phyloP scores from a whole-genome alignment of 73 alveolate genomes.

The Tetrahymena malaccensis region DNA sequence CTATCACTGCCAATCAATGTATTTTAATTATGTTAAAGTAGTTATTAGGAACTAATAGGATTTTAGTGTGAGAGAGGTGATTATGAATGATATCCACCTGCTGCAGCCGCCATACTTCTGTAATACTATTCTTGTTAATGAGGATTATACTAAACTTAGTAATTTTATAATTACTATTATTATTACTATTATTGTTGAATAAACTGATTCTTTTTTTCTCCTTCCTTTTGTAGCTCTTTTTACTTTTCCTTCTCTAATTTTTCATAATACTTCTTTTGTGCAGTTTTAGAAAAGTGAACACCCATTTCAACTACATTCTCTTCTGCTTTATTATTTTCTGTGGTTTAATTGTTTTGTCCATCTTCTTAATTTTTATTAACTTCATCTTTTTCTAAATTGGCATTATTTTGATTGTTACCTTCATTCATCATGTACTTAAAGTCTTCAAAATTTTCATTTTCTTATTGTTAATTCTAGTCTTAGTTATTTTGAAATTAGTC shows the following conservation, averaged over 20 bases:
- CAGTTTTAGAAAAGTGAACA: background rate
- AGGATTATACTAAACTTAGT: background rate
- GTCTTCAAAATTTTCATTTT: background rate
- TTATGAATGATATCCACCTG: background rate
- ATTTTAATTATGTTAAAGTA: background rate
- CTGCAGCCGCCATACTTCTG: background rate
- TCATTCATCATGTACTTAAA: background rate
- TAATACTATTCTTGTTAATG: background rate
- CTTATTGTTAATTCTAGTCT: background rate
- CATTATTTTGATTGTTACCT: background rate
- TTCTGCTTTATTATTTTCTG: background rate
- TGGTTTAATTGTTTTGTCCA: background rate
- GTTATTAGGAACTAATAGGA: background rate
- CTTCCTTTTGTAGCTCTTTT: background rate
- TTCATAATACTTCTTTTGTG: background rate
- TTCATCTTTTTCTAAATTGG: background rate
- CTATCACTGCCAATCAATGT: background rate
- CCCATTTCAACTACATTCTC: background rate
- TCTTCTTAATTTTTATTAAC: background rate
- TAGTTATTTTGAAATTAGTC: background rate
- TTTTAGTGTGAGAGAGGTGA: background rate
- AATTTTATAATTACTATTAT: background rate
- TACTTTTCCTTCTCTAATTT: background rate
- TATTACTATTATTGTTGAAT: background rate
- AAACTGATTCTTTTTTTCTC: background rate